Percentiles rank a stretch among this genome's conserved stretches.
Conservation (phyloP, 306 rosid species). For the Pyrus communis region DNA sequence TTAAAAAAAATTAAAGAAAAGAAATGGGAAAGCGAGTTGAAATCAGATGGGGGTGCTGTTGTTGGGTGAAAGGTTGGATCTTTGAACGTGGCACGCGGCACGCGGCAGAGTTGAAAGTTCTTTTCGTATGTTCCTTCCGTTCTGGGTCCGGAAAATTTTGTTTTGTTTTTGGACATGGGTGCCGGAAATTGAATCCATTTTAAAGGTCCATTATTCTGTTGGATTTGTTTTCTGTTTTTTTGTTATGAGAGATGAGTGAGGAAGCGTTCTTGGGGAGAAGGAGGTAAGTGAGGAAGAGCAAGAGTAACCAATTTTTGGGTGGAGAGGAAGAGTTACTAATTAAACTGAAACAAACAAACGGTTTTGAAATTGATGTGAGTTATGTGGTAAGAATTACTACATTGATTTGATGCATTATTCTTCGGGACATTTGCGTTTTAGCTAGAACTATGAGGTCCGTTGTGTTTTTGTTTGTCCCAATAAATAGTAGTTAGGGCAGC, state of each 20-base stretch:
- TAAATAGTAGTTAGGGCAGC: too few relatives aligned
- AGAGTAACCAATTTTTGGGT: neutral
- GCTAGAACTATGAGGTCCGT: too few relatives aligned
- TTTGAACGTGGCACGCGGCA: neutral
- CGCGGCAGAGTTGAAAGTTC: neutral
- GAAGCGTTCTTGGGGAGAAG: neutral
- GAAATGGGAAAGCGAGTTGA: neutral
- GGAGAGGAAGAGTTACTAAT: too few relatives aligned
- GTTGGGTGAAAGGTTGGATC: slow-evolving; percentile 2
- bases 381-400: neutral
- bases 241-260: neutral
- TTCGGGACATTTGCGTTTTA: neutral
- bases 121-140: neutral
- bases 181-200: neutral
- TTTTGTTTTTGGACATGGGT: neutral
- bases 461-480: neutral
- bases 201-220: neutral
- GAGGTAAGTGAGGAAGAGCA: neutral
- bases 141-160: neutral
- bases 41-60: neutral
- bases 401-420: neutral
- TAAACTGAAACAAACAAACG: neutral
- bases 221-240: neutral
- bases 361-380: neutral
- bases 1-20: neutral